phyloP scores from a whole-genome alignment of 2,329 filamentous ascomycete species.

The Colletotrichum phormii region DNA sequence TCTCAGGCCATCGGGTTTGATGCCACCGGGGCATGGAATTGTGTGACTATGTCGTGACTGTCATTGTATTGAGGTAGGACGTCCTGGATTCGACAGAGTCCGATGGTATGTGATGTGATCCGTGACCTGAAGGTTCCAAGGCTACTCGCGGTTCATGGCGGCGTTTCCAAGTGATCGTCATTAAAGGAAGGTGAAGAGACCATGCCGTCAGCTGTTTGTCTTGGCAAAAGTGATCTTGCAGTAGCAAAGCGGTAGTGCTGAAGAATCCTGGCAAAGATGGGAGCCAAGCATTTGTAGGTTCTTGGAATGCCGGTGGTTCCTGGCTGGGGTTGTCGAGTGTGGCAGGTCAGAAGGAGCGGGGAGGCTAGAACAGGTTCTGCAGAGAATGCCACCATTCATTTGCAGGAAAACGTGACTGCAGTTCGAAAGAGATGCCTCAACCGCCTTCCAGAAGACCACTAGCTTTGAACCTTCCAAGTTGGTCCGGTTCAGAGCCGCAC shows the following conservation, averaged over 20 bases:
- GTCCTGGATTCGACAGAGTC: not conserved
- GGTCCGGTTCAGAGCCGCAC: slow-evolving; percentile 4
- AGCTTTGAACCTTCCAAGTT: too few relatives aligned
- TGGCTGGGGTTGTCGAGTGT: not conserved
- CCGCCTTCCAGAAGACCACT: slow-evolving; percentile 7
- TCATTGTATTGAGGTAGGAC: not conserved
- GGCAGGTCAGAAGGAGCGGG: not conserved
- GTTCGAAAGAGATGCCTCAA: not conserved
- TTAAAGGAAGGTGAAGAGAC: slow-evolving; percentile 11
- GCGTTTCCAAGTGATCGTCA: not conserved
- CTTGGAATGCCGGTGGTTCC: slow-evolving; percentile 8
- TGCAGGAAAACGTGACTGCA: not conserved
- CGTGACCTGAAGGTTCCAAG: not conserved
- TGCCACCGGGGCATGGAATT: not conserved
- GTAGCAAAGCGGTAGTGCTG: not conserved
- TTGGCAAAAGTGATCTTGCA: slow-evolving; percentile 14
- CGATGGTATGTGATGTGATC: not conserved
- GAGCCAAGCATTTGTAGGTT: slow-evolving; percentile 3
- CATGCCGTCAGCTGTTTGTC: not conserved
- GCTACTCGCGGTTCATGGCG: not conserved
- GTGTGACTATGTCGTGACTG: not conserved
- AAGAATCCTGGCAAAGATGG: not conserved
- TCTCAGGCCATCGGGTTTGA: not conserved
- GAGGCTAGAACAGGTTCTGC: not conserved
- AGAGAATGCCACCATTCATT: not conserved